Evolutionary conservation across 1,284 basidiomycete species (phyloP).

Genomic region (Omphalotus olearius): DNA sequence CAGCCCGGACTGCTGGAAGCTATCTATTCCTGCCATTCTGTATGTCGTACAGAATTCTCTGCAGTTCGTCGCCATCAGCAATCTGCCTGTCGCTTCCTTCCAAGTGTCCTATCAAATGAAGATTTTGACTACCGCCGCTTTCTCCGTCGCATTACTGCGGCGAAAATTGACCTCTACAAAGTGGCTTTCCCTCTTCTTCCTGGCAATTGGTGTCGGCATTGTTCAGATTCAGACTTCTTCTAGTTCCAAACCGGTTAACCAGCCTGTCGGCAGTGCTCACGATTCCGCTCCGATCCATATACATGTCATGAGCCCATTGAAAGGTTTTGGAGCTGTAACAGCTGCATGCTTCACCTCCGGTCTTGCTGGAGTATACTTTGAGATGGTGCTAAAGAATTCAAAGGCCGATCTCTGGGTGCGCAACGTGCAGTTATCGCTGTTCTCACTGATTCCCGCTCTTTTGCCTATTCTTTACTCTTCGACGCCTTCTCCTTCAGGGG

Average conservation of each 20-base stretch:
- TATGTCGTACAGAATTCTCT: slow-evolving; percentile 96
- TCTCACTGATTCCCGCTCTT: slow-evolving; percentile 84
- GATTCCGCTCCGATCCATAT: slow-evolving; percentile 40
- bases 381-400: slow-evolving; percentile 94
- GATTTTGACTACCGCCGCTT: slow-evolving; percentile 92
- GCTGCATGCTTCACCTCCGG: slow-evolving; percentile 95
- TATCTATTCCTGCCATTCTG: slow-evolving; percentile 95
- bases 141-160: slow-evolving; percentile 81
- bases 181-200: slow-evolving; percentile 81
- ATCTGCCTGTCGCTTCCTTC: slow-evolving; percentile 90
- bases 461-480: slow-evolving; percentile 58
- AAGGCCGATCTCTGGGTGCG: slow-evolving; percentile 92
- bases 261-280: slow-evolving; percentile 49
- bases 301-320: slow-evolving; percentile 74
- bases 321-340: slow-evolving; percentile 84
- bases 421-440: slow-evolving; percentile 94
- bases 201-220: slow-evolving; percentile 87
- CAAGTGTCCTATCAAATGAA: slow-evolving; percentile 95
- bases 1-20: slow-evolving; percentile 76
- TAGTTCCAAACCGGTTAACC: slow-evolving; percentile 27
- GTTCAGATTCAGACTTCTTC: slow-evolving; percentile 79
- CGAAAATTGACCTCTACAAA: slow-evolving; percentile 70
- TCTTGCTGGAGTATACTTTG: slow-evolving; percentile 96
- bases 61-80: slow-evolving; percentile 90
- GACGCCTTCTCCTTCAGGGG: slow-evolving; percentile 33